These are phyloP conservation scores for Neopestalotiopsis sp. DNA, from an alignment of 2,329 filamentous ascomycete genomes.

Conservation along the genomic window DNA sequence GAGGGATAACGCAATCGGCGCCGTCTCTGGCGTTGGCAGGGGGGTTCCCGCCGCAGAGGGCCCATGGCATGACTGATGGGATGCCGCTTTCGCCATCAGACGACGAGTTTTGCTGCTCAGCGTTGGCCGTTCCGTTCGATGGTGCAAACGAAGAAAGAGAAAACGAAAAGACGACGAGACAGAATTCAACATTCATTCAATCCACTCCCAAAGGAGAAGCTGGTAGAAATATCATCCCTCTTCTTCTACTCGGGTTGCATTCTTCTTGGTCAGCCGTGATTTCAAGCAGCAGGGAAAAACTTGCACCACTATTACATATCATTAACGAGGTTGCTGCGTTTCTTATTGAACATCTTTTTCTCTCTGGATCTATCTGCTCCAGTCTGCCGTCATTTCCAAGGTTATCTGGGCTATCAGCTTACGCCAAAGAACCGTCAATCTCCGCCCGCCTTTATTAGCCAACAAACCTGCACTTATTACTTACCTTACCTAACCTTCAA, in stretches of 20 bases:
- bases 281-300: neutral
- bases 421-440: neutral
- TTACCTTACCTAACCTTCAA: neutral
- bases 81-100: conserved; percentile 12
- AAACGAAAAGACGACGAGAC: conserved; percentile 3
- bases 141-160: conserved; percentile 4
- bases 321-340: neutral
- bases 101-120: conserved; percentile 10
- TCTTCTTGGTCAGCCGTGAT: neutral
- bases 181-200: neutral
- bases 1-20: conserved; percentile 20
- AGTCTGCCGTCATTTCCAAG: neutral
- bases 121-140: neutral
- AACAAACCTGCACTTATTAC: conserved; percentile 1
- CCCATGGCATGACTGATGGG: conserved; percentile 12
- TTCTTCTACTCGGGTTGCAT: neutral
- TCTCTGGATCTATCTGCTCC: neutral
- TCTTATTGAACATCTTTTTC: neutral
- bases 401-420: neutral
- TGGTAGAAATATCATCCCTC: neutral
- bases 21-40: conserved; percentile 7
- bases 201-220: conserved; percentile 12
- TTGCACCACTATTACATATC: neutral
- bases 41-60: neutral
- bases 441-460: conserved; percentile 3